These are phyloP conservation scores for Aotearoamyces nothofagi DNA, from an alignment of 2,329 filamentous ascomycete species.

Conservation along the genomic window DNA sequence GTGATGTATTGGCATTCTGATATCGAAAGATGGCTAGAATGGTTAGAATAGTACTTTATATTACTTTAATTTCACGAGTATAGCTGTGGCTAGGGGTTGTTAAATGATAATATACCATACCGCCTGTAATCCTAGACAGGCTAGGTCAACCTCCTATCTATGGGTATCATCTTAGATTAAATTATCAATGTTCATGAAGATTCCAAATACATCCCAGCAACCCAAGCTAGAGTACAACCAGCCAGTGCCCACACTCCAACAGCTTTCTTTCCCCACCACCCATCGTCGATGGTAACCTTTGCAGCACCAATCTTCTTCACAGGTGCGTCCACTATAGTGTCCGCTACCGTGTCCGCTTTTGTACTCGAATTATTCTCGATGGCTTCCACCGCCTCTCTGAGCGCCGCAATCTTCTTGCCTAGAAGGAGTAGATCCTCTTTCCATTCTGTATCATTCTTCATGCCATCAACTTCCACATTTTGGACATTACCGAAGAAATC, in stretches of 20 bases:
- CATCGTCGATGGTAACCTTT: conserved; percentile 47
- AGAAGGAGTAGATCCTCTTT: conserved; percentile 68
- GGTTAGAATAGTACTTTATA: too few species aligned
- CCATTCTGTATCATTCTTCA: conserved; percentile 32
- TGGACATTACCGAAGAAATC: conserved; percentile 99
- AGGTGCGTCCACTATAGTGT: conserved; percentile 9
- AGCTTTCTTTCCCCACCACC: conserved; percentile 52
- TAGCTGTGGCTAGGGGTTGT: too few species aligned
- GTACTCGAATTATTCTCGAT: conserved; percentile 18
- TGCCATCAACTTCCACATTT: conserved; percentile 70
- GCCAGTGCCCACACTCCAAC: conserved; percentile 44
- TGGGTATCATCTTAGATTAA: too few species aligned
- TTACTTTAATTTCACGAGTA: too few species aligned
- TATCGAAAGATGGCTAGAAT: too few species aligned
- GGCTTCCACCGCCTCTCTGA: conserved; percentile 25
- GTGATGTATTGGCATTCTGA: too few species aligned
- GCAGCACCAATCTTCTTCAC: conserved; percentile 29
- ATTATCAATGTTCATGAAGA: too few species aligned
- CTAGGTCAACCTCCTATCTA: too few species aligned
- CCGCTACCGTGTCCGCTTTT: conserved; percentile 5
- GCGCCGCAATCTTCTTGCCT: conserved; percentile 46
- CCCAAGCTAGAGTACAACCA: conserved; percentile 47
- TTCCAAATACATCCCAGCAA: conserved; percentile 34
- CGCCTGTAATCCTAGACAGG: too few species aligned
- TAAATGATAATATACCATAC: too few species aligned